Conservation (phyloP, 2,329 filamentous ascomycete species). For the Ophiostoma sp. region DNA sequence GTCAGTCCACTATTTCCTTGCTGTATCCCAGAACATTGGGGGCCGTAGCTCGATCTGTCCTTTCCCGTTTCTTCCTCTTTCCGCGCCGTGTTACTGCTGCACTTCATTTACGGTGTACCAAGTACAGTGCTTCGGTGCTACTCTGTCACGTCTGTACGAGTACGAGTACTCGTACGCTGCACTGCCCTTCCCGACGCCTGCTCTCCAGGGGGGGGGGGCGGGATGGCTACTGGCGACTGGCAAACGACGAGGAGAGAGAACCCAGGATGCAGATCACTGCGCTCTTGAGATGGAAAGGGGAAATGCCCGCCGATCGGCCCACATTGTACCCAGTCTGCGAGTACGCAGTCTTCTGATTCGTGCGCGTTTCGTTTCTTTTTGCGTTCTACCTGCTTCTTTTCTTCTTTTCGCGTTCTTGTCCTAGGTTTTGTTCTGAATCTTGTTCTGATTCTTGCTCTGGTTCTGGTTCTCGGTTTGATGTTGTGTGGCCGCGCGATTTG, state of each 20-base stretch:
- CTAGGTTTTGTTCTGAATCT: too few relatives aligned
- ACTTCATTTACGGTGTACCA: not conserved
- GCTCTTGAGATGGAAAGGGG: not conserved
- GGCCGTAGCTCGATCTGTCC: not conserved
- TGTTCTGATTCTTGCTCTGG: too few relatives aligned
- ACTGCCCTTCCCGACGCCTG: too few relatives aligned
- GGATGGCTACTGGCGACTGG: too few relatives aligned
- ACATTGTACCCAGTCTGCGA: not conserved
- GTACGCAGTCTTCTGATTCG: conserved; percentile 8
- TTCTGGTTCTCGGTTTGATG: too few relatives aligned
- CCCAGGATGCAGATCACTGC: conserved; percentile 5
- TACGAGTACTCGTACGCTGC: too few relatives aligned
- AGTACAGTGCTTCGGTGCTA: too few relatives aligned
- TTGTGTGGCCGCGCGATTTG: not conserved
- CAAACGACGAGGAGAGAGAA: not conserved
- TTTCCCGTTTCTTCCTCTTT: conserved; percentile 11
- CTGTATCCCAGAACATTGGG: not conserved
- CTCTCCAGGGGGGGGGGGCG: too few relatives aligned
- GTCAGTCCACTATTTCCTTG: not conserved
- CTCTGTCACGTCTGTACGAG: too few relatives aligned
- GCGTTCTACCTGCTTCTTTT: not conserved
- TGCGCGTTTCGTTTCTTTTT: conserved; percentile 11
- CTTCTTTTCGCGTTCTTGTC: not conserved
- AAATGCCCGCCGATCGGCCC: conserved; percentile 5
- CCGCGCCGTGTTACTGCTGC: not conserved